Percentiles rank a stretch among this genome's conserved stretches.
Conservation (phyloP, 495 filamentous ascomycete genomes). For the Parachaetomium inaequale region DNA sequence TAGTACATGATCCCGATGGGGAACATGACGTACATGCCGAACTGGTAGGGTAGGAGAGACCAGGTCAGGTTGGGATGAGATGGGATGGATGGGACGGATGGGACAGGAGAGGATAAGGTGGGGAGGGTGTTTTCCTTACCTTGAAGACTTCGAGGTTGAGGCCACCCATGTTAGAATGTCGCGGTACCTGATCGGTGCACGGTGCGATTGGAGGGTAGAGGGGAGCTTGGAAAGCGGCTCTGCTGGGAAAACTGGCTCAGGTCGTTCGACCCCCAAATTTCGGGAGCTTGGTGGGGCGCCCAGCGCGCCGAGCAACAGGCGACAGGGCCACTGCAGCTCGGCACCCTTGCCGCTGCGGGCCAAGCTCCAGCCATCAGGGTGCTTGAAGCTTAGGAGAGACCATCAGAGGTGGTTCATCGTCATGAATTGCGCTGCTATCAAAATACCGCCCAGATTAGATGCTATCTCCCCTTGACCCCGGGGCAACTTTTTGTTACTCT, state of each 20-base stretch:
- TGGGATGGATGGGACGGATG: background rate
- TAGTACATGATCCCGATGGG: slow-evolving; percentile 99
- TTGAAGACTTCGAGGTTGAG: slow-evolving; percentile 96
- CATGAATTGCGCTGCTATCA: slow-evolving; percentile 1
- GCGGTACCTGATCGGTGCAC: background rate
- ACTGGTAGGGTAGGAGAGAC: slow-evolving; percentile 48
- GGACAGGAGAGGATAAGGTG: too few species aligned
- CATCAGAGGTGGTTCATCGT: background rate
- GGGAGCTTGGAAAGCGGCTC: slow-evolving; percentile 45
- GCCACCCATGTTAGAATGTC: slow-evolving; percentile 57
- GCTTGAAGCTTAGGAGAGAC: slow-evolving; percentile 5
- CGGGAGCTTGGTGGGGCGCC: slow-evolving; percentile 8
- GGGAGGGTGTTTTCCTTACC: slow-evolving; percentile 59
- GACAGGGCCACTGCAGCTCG: background rate
- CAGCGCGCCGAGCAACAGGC: background rate
- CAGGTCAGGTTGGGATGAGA: background rate
- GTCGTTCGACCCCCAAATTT: slow-evolving; percentile 9
- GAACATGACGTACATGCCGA: slow-evolving; percentile 97
- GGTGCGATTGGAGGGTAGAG: slow-evolving; percentile 9
- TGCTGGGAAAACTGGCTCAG: slow-evolving; percentile 28
- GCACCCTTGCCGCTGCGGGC: slow-evolving; percentile 3
- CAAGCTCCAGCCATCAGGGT: slow-evolving; percentile 37
- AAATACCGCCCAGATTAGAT: slow-evolving; percentile 11
- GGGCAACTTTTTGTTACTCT: slow-evolving; percentile 58
- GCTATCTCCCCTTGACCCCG: slow-evolving; percentile 8